Conservation (phyloP, 331 rosid genomes). For the Telfairia occidentalis region DNA sequence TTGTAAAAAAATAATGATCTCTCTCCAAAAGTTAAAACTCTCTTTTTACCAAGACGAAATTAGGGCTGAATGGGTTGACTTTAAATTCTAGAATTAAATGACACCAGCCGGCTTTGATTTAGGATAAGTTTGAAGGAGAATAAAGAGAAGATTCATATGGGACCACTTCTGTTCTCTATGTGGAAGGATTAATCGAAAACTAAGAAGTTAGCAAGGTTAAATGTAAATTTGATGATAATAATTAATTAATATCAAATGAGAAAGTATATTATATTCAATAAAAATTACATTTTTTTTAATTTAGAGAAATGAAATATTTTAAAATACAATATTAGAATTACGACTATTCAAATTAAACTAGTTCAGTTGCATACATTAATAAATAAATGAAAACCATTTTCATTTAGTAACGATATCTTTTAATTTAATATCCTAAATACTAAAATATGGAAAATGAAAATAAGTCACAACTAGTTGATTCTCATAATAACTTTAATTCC, state of each 20-base stretch:
- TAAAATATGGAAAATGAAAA: neutral
- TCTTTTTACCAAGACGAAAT: neutral
- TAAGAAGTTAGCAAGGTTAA: neutral
- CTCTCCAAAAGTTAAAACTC: neutral
- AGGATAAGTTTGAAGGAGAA: neutral
- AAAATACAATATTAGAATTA: neutral
- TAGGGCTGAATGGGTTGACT: neutral
- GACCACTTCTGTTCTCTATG: neutral
- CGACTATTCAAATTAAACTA: neutral
- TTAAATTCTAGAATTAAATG: conserved; percentile 2
- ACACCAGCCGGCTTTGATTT: neutral
- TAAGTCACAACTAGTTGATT: neutral
- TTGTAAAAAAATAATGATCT: neutral
- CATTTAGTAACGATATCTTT: neutral
- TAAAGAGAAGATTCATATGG: neutral
- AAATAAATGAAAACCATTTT: neutral
- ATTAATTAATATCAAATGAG: neutral
- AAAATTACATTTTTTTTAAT: neutral
- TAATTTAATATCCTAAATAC: no score
- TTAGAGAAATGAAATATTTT: neutral
- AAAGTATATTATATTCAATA: neutral
- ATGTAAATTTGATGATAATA: neutral
- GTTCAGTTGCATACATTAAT: neutral
- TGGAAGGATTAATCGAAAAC: neutral
- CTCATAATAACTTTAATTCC: neutral